Evolutionary conservation across 345 rosid genomes (phyloP).

Genomic region (Eucalyptus caleyi): DNA sequence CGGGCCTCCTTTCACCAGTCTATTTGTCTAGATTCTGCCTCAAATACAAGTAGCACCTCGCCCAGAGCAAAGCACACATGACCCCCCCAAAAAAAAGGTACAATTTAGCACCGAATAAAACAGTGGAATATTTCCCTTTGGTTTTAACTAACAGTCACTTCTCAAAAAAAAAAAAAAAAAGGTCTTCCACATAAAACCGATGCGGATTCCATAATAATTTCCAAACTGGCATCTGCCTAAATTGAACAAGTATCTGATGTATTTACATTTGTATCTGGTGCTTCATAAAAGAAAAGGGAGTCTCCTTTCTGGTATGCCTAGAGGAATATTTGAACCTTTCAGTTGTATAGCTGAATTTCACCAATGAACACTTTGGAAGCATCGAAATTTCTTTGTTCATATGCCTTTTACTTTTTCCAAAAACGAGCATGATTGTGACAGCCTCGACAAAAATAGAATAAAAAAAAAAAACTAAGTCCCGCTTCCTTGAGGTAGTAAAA

Average conservation of each 20-base stretch:
- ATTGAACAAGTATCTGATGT: not conserved
- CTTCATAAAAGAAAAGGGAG: not conserved
- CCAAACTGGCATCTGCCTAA: not conserved
- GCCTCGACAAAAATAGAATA: not conserved
- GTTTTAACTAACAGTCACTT: not conserved
- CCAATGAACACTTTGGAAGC: not conserved
- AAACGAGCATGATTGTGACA: not conserved
- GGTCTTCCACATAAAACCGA: not conserved
- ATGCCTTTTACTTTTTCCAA: not conserved
- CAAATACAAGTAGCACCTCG: not conserved
- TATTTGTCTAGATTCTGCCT: not conserved
- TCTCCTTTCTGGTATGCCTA: not conserved
- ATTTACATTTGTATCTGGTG: not conserved
- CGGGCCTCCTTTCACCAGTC: not conserved
- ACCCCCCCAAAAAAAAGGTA: not conserved
- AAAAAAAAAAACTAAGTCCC: not conserved
- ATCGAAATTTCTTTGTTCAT: not conserved
- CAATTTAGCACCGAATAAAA: not conserved
- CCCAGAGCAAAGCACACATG: not conserved
- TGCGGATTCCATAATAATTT: not conserved
- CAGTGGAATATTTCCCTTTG: not conserved
- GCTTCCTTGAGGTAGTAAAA: not conserved
- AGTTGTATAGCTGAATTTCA: not conserved
- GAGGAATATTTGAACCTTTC: not conserved
- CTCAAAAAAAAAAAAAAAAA: not conserved